Base-by-base conservation (phyloP, 768 basidiomycete genomes). In the Amanita molliuscula region DNA sequence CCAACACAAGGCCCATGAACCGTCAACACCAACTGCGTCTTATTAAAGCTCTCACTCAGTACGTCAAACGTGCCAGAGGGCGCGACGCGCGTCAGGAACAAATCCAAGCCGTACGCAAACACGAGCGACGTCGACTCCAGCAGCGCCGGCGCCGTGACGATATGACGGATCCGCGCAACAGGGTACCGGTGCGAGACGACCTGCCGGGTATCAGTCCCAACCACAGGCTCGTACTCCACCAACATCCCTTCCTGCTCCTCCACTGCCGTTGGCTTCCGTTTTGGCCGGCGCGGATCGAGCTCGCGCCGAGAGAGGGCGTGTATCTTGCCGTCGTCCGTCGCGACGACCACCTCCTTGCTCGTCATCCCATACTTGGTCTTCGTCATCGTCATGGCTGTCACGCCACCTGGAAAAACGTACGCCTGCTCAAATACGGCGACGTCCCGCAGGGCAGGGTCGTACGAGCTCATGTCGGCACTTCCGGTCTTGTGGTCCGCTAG, bases 51-150 rank as follows among this genome's bases (percentile, higher is more conserved):
- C 63, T 93, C 87, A 58, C 78, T 89, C 6, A 98, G 76, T 21
- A 96, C 82, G 60, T 98, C 95, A 58, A 98, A 98, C 16, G 91
- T 90, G 35, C 79, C 81, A 9, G 90, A 93, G 1, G 94, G 91
- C 34, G 88, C 77, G 3, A 89, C 75, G 13, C 91, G 78, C 9
- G 89, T 89, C 23, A 82, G 69, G 75, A 97, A 97, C 55, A 97
- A 72, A 66, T 98, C 95, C 6, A 93, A 73, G 4, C 95, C 94
- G 58, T 83, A 82, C 1, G 82, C 79, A 59, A 97, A 81, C 23
- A 97, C 78, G 5, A 97, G 67, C 0, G 92, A 92, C 0, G 92
- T 97, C 4, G 91, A 94, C 65, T 98, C 95, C 21, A 96, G 77
- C 2, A 89, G 73, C 0, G 93, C 82, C 0, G 94, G 88, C 0